Percentiles rank a stretch among this genome's conserved stretches.
phyloP scores from a whole-genome alignment of 75 land plant genomes.

The Cupressus sempervirens region DNA sequence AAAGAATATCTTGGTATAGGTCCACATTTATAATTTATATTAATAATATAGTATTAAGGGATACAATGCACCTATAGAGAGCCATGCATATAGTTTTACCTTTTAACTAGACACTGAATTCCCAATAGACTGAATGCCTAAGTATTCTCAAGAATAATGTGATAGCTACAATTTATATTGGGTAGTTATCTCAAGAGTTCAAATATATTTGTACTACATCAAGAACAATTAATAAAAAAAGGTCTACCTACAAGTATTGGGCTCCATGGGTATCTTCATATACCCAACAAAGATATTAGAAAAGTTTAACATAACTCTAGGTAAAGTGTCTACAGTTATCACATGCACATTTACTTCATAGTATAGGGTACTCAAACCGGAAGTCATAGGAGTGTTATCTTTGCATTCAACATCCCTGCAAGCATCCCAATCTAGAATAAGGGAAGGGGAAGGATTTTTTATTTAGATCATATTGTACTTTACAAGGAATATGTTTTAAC shows the following conservation, averaged over 20 bases:
- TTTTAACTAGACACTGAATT: neutral
- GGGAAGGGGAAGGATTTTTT: neutral
- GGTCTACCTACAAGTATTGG: neutral
- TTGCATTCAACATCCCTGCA: conserved; percentile 8
- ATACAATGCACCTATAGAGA: neutral
- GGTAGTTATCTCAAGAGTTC: neutral
- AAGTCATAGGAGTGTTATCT: conserved; percentile 6
- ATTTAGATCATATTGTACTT: neutral
- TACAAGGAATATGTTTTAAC: neutral
- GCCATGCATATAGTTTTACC: too few species aligned
- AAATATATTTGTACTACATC: neutral
- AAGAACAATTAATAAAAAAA: neutral
- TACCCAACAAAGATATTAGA: neutral
- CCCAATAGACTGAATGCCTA: too few species aligned
- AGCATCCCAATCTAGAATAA: conserved; percentile 12
- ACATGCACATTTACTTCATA: neutral
- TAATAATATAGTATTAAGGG: neutral
- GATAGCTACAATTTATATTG: neutral
- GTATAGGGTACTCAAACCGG: conserved; percentile 3
- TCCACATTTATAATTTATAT: too few species aligned
- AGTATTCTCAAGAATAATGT: neutral
- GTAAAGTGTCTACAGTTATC: neutral
- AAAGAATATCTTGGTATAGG: too few species aligned
- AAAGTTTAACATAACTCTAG: neutral
- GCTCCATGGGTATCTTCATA: neutral